These are phyloP conservation scores for Manihot esculenta DNA, from an alignment of 441 rosid species.

Conservation along the genomic window DNA sequence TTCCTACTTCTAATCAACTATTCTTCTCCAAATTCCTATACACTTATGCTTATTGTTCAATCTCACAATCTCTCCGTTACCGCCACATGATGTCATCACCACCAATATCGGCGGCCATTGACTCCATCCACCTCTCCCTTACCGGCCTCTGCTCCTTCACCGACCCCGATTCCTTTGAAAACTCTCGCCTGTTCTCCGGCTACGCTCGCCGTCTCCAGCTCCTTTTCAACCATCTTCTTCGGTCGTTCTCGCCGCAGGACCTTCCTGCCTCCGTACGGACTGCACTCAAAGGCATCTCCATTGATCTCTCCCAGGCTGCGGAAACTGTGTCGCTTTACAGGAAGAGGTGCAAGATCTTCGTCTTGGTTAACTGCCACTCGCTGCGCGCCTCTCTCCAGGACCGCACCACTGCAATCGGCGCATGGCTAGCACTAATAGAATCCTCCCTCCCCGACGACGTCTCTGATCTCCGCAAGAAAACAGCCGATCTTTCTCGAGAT, in stretches of 20 bases:
- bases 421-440: background rate
- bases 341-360: slow-evolving; percentile 1
- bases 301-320: background rate
- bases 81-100: background rate
- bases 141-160: background rate
- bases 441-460: background rate
- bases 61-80: background rate
- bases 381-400: background rate
- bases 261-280: background rate
- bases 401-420: background rate
- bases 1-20: background rate
- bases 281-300: background rate
- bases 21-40: background rate
- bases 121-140: background rate
- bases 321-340: background rate
- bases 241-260: background rate
- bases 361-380: background rate
- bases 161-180: background rate
- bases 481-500: background rate
- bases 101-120: background rate
- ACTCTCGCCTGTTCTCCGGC: background rate
- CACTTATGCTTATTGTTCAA: background rate
- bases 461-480: background rate
- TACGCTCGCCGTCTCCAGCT: background rate
- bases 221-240: background rate